phyloP scores from a whole-genome alignment of 768 basidiomycete species.

The Termitomyces sp. region DNA sequence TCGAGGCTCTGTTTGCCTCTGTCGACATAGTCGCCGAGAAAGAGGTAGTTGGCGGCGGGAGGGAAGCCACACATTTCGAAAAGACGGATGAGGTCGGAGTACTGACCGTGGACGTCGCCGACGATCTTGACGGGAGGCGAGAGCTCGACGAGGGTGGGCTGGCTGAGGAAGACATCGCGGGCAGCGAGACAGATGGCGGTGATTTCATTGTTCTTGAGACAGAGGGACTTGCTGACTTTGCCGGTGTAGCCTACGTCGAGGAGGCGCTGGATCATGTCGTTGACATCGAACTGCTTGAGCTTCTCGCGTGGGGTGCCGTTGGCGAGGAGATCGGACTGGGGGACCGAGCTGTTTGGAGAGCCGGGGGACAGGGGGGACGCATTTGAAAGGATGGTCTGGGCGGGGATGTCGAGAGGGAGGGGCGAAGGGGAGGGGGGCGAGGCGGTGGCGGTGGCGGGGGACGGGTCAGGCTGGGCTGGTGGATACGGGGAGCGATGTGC shows the following conservation, averaged over 20 bases:
- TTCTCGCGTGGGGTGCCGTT: slow-evolving; percentile 52
- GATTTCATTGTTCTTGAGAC: slow-evolving; percentile 95
- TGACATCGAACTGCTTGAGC: slow-evolving; percentile 80
- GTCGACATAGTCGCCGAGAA: slow-evolving; percentile 99
- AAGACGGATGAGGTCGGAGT: slow-evolving; percentile 95
- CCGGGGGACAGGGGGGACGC: slow-evolving; percentile 53
- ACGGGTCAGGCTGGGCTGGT: slow-evolving; percentile 34
- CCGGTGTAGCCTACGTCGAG: slow-evolving; percentile 97
- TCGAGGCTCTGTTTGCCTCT: slow-evolving; percentile 98
- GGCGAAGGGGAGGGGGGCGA: slow-evolving; percentile 42
- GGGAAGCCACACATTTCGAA: slow-evolving; percentile 99
- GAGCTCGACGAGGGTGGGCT: slow-evolving; percentile 96
- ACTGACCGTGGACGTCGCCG: slow-evolving; percentile 98
- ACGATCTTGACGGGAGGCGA: slow-evolving; percentile 99
- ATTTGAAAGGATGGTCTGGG: slow-evolving; percentile 85
- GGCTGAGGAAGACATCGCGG: slow-evolving; percentile 92
- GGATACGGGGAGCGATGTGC: background rate
- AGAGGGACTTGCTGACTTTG: slow-evolving; percentile 95
- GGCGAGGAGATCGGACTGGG: slow-evolving; percentile 39
- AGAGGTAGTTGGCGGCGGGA: slow-evolving; percentile 95
- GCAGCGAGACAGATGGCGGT: slow-evolving; percentile 92
- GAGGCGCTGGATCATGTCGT: slow-evolving; percentile 96
- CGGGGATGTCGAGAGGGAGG: slow-evolving; percentile 76
- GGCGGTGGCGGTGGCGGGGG: slow-evolving; percentile 36
- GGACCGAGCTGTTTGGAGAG: slow-evolving; percentile 40